Conservation (phyloP, 2,329 filamentous ascomycete species). For the Leptographium wingfieldii region DNA sequence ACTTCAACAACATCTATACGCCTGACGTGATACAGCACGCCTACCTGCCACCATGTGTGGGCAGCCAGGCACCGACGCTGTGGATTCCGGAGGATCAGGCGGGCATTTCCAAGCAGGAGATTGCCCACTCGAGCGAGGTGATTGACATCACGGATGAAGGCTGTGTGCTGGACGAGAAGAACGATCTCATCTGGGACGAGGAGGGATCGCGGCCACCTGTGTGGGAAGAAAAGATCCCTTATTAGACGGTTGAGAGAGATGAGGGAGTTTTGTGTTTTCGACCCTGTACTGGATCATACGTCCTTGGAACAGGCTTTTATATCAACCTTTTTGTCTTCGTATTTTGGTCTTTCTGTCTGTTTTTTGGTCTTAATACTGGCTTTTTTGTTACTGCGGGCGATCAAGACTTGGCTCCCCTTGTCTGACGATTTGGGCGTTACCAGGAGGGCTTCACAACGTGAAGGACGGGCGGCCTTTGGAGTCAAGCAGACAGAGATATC, state of each 20-base stretch:
- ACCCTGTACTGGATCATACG: neutral
- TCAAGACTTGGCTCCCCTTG: neutral
- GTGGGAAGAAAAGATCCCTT: conserved; percentile 23
- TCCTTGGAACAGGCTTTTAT: neutral
- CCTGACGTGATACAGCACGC: conserved; percentile 51
- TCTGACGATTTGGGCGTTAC: neutral
- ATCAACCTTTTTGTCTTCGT: neutral
- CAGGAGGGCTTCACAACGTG: neutral
- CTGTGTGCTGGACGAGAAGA: conserved; percentile 57
- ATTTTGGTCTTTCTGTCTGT: neutral
- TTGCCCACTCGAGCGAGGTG: conserved; percentile 56
- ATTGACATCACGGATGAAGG: conserved; percentile 74
- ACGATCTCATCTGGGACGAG: conserved; percentile 26
- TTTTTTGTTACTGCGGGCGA: neutral
- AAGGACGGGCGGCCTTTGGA: conserved; percentile 1
- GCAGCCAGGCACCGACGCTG: conserved; percentile 50
- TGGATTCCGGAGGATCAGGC: conserved; percentile 72
- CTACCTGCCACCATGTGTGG: conserved; percentile 62
- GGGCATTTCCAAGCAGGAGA: conserved; percentile 66
- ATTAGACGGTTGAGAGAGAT: conserved; percentile 11
- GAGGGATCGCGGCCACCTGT: conserved; percentile 21
- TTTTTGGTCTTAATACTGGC: neutral
- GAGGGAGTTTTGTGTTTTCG: neutral
- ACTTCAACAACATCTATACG: conserved; percentile 44
- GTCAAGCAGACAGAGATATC: conserved; percentile 8